Base-by-base conservation (phyloP, 2,329 filamentous ascomycete species). In the Ophiocordyceps camponoti-floridani region DNA sequence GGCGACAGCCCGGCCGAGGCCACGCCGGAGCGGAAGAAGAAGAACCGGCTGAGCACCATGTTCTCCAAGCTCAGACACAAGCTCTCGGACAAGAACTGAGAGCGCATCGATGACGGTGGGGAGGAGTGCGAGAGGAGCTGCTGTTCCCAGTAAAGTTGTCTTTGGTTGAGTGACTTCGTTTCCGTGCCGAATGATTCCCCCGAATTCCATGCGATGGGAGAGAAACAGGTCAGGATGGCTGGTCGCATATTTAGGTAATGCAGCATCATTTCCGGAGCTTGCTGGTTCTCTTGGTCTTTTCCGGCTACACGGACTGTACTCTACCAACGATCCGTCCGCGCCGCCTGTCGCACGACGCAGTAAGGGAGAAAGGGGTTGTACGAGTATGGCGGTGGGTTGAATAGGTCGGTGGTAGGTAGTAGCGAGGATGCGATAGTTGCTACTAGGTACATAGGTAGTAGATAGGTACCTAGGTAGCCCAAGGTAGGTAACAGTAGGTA, bases 1-100 rank as follows among this genome's bases (percentile, higher is more conserved):
- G n/a, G 43, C 42, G 45, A 46, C 50, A 56, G 54, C 50, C 43
- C 56, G 18, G 47, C 47, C 11, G 52, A 53, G 14, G 23, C 59
- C 14, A 49, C 58, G 45, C 62, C 65, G 14, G 69, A 75, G 44
- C 77, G 75, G 64, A 82, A 81, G 68, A 80, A 79, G 69, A 79
- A 77, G 67, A 68, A 74, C 60, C 69, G 78, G 45, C 53, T 79
- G 47, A 82, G 77, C 60, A 63, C 69, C 44, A 72, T 82, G 53
- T 74, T 83, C 56, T 65, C 62, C 61, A 75, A 72, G 64, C 54
- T 75, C 54, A 70, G 70, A 61, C 56, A 62, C 52, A 75, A 63
- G 60, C 51, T 65, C 46, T 56, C 58, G 42, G 56, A 60, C 45
- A 55, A 58, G 52, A 55, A 56, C 44, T 56, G 49, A 43, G 48